Percentiles rank a stretch among this genome's conserved stretches.
phyloP scores from a whole-genome alignment of 2,329 filamentous ascomycete genomes.

The Fusarium camptoceras region DNA sequence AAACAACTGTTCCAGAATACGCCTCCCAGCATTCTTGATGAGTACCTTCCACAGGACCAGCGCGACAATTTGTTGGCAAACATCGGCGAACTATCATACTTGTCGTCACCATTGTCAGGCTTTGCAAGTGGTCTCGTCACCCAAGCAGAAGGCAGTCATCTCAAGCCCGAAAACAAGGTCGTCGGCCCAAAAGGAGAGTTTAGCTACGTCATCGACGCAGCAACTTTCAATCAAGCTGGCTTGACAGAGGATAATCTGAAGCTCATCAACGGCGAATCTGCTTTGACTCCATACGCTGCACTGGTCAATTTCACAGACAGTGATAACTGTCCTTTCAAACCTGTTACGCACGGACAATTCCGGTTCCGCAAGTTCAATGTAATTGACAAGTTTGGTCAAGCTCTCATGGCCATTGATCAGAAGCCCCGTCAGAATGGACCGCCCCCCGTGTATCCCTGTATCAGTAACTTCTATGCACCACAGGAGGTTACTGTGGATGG shows the following conservation, averaged over 20 bases:
- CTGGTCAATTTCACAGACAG: background rate
- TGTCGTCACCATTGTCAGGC: background rate
- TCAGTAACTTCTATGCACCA: background rate
- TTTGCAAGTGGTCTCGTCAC: background rate
- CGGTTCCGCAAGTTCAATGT: slow-evolving; percentile 1
- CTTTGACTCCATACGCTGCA: background rate
- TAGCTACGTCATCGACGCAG: background rate
- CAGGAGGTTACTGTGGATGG: background rate
- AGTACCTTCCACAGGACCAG: background rate
- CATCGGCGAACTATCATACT: background rate
- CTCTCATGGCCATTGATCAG: background rate
- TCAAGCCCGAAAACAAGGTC: background rate
- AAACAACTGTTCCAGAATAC: background rate
- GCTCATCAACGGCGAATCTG: background rate
- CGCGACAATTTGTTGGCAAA: background rate
- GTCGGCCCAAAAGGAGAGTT: background rate
- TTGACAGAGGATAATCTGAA: background rate
- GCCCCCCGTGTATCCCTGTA: background rate
- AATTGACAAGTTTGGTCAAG: slow-evolving; percentile 2
- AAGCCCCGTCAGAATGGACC: background rate
- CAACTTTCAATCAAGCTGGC: background rate
- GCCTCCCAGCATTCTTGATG: background rate
- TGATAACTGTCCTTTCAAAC: background rate
- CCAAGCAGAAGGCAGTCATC: background rate
- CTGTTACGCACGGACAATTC: background rate